These are phyloP conservation scores for Umbilicus rupestris DNA, from an alignment of 164 flowering plant genomes.

Conservation along the genomic window DNA sequence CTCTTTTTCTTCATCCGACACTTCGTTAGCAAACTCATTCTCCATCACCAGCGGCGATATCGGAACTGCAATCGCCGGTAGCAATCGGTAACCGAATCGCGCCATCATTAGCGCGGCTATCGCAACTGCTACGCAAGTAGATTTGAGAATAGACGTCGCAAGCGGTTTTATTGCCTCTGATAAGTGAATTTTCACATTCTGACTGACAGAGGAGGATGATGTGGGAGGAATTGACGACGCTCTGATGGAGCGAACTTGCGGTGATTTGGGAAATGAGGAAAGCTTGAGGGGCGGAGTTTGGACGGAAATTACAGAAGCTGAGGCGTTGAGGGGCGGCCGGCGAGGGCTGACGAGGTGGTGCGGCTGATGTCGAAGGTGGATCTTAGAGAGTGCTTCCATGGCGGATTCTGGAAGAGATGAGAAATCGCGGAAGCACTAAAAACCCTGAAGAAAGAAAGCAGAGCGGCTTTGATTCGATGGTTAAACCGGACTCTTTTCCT, in stretches of 20 bases:
- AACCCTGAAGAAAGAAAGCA: no score
- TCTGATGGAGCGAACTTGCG: not conserved
- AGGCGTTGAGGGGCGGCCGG: not conserved
- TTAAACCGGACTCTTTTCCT: no score
- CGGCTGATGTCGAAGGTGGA: constrained; percentile 10
- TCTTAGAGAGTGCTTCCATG: constrained; percentile 33
- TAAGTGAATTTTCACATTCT: no score
- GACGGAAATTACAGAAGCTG: not conserved
- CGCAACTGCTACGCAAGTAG: not conserved
- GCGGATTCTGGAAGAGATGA: not conserved
- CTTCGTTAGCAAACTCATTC: not conserved
- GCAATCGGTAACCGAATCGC: not conserved
- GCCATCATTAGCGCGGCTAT: not conserved
- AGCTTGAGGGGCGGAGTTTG: no score
- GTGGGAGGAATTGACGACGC: not conserved
- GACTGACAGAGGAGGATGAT: no score
- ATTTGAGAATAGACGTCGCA: not conserved
- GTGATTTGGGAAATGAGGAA: not conserved
- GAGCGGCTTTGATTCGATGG: no score
- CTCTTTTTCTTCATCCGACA: constrained; percentile 28
- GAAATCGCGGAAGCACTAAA: no score
- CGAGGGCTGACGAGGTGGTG: not conserved
- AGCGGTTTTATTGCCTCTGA: not conserved
- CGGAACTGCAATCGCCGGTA: not conserved
- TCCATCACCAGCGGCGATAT: not conserved